Evolutionary conservation across 352 stramenopile species (phyloP).

Genomic region (Phytopythium aichiense): DNA sequence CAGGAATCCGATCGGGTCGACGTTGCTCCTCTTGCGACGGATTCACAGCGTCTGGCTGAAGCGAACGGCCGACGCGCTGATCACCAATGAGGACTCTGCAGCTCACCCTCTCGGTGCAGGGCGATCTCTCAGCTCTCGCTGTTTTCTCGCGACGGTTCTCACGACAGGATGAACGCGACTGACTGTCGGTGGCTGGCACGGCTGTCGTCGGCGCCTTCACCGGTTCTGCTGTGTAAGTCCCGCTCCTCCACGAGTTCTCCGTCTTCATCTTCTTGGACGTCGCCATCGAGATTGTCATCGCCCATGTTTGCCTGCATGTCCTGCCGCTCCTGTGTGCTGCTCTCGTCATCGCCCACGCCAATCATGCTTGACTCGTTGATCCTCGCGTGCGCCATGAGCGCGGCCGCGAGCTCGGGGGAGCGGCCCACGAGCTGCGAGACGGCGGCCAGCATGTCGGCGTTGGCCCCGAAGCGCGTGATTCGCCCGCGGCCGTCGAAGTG

Average conservation of each 20-base stretch:
- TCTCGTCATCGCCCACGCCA: background rate
- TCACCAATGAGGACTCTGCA: no score
- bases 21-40: no score
- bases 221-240: background rate
- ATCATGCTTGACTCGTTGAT: background rate
- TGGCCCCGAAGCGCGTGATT: background rate
- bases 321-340: background rate
- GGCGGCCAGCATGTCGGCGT: background rate
- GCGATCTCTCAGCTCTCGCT: no score
- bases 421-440: background rate
- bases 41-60: no score
- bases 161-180: background rate
- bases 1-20: no score
- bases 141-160: background rate
- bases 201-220: background rate
- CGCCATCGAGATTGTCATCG: no score
- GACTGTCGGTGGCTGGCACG: background rate
- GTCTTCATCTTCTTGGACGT: no score
- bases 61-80: no score
- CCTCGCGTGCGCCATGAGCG: background rate
- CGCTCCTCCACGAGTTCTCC: no score
- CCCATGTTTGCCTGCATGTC: background rate
- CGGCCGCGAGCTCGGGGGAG: background rate
- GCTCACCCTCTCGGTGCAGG: no score
- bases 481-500: background rate